Evolutionary conservation across 2,329 filamentous ascomycete species (phyloP).

Genomic region (Aspergillus transmontanensis): DNA sequence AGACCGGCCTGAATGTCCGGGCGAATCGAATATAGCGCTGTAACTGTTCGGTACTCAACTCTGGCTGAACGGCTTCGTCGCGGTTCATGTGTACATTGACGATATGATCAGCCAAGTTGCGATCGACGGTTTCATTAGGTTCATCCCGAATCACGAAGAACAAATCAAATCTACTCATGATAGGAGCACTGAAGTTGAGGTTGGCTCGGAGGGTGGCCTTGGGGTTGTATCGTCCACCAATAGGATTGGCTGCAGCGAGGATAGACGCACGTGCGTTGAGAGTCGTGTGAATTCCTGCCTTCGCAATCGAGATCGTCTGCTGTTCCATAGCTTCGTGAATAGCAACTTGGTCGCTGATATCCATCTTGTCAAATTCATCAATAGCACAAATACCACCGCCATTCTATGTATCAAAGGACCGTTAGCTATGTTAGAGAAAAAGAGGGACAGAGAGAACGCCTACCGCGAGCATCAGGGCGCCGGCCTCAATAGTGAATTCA

Average conservation of each 20-base stretch:
- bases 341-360: slow-evolving; percentile 92
- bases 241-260: slow-evolving; percentile 92
- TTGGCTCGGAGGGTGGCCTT: slow-evolving; percentile 92
- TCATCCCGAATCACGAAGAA: slow-evolving; percentile 98
- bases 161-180: slow-evolving; percentile 98
- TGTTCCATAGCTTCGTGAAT: slow-evolving; percentile 99
- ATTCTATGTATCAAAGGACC: slow-evolving; percentile 30
- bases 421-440: not conserved
- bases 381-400: slow-evolving; percentile 97
- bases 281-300: slow-evolving; percentile 96
- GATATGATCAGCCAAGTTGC: slow-evolving; percentile 91
- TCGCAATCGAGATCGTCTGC: slow-evolving; percentile 98
- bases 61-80: slow-evolving; percentile 86
- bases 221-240: slow-evolving; percentile 91
- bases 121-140: slow-evolving; percentile 88
- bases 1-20: slow-evolving; percentile 88
- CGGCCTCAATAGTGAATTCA: slow-evolving; percentile 97
- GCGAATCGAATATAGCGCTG: slow-evolving; percentile 98
- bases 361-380: slow-evolving; percentile 99
- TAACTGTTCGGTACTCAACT: slow-evolving; percentile 93
- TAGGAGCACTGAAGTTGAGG: slow-evolving; percentile 97
- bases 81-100: slow-evolving; percentile 90
- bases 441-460: slow-evolving; percentile 15
- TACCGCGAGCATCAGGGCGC: slow-evolving; percentile 90
- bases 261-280: slow-evolving; percentile 95